phyloP scores from a whole-genome alignment of 352 stramenopile genomes.

The Pythium plurisporium region DNA sequence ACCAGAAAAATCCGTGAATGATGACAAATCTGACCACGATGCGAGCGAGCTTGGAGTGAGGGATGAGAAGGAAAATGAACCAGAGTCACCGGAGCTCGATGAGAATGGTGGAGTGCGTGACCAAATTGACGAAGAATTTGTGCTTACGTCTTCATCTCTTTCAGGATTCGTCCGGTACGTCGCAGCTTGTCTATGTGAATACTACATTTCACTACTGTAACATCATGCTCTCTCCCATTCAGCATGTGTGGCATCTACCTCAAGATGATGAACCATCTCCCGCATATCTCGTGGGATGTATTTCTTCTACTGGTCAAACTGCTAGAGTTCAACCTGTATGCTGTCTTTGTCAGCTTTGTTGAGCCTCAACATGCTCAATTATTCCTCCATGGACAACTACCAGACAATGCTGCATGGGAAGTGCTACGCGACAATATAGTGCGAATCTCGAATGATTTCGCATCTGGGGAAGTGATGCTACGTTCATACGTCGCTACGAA shows the following conservation, averaged over 20 bases:
- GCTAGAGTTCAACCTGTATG: slow-evolving; percentile 79
- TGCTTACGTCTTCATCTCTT: slow-evolving; percentile 69
- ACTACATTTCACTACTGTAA: background rate
- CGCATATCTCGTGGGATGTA: slow-evolving; percentile 62
- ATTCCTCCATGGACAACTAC: slow-evolving; percentile 34
- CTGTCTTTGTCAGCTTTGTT: slow-evolving; percentile 67
- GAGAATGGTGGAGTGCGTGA: background rate
- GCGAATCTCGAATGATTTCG: slow-evolving; percentile 9
- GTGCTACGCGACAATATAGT: slow-evolving; percentile 9
- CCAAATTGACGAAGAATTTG: slow-evolving; percentile 38
- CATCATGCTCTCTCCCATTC: background rate
- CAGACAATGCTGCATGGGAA: slow-evolving; percentile 5
- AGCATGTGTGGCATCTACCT: slow-evolving; percentile 80
- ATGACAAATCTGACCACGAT: background rate
- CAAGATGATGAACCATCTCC: slow-evolving; percentile 86
- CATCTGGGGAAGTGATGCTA: slow-evolving; percentile 18
- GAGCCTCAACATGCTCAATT: slow-evolving; percentile 37
- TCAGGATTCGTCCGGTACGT: slow-evolving; percentile 65
- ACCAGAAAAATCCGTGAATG: background rate
- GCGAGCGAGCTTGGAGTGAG: background rate
- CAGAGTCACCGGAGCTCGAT: slow-evolving; percentile 4
- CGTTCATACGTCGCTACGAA: slow-evolving; percentile 4
- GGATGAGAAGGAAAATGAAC: slow-evolving; percentile 5
- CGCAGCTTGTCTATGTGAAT: too few relatives aligned
- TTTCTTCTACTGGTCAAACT: slow-evolving; percentile 70